Evolutionary conservation across 176 grass and related monocot genomes (phyloP), one percentile per base, ranked within the genome.

Genomic region (Rhipidocladum racemiflorum): DNA sequence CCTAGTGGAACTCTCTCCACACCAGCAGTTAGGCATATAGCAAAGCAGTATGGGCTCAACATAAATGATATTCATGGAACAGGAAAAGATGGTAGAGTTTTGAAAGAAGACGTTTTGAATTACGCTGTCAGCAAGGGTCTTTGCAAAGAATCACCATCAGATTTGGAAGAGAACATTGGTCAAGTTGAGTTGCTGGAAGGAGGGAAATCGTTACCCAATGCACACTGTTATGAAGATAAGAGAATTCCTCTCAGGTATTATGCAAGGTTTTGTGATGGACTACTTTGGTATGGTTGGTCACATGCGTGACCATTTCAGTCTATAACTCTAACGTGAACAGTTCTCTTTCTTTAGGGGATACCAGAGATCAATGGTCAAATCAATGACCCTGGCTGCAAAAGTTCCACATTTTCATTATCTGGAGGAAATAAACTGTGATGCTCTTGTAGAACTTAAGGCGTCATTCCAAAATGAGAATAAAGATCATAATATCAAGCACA

Each of bases 341-440:
- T 62, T 83, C 38, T 72, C 38, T 72, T 79, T 71, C 40, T 90
- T 63, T 85, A 98, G 95, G 92, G 95, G 95, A 80, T 98, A 91
- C 57, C 90, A 98, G 72, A 94, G 92, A 83, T 43, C 88, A 73
- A 98, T 98, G 95, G 88, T 95, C 64, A 98, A 88, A 90, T 95
- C 92, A 72, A 98, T 95, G 95, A 89, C 44, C 81, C 53, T 98
- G 82, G 90, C 95, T 62, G 90, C 90, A 79, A 94, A 91, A 84
- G 85, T 98, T 78, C 95, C 95, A 32, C 95, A 98, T 83, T 95
- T 95, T 80, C 92, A 98, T 78, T 98, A 90, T 88, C 79, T 98
- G 23, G 95, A 98, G 72, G 95, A 98, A 89, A 93, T 98, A 85
- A 95, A 95, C 74, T 98, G 87, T 76, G 82, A 91, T 95, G 75